Conservation (phyloP, 2,329 filamentous ascomycete species). For the Aspergillus ibericus region DNA sequence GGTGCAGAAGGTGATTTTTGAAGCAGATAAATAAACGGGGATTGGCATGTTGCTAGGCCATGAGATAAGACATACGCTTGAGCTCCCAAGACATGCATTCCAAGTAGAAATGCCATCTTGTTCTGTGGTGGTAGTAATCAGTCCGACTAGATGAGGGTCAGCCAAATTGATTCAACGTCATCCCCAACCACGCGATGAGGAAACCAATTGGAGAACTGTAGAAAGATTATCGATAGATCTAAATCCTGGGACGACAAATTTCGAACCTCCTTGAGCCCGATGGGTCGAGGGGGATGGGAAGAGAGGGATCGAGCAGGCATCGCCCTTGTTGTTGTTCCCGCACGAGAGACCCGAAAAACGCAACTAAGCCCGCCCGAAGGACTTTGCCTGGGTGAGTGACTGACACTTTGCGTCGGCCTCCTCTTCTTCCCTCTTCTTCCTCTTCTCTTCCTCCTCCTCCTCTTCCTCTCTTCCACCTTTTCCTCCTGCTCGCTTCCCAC, state of each 20-base stretch:
- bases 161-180: not conserved
- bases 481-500: slow-evolving; percentile 16
- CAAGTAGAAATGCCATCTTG: not conserved
- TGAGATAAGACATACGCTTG: not conserved
- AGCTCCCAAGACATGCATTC: not conserved
- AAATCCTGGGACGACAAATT: no score
- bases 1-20: slow-evolving; percentile 72
- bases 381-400: not conserved
- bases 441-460: slow-evolving; percentile 7
- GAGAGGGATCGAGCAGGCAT: not conserved
- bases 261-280: no score
- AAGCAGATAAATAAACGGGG: slow-evolving; percentile 40
- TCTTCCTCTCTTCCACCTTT: slow-evolving; percentile 19
- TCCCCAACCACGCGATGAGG: not conserved
- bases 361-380: slow-evolving; percentile 1
- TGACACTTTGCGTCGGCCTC: not conserved
- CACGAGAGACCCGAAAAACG: slow-evolving; percentile 1
- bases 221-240: not conserved
- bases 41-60: not conserved
- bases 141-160: not conserved
- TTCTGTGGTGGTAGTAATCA: not conserved
- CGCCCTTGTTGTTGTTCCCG: not conserved
- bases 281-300: not conserved
- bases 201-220: not conserved
- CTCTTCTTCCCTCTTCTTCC: slow-evolving; percentile 16